A percentile compares a stretch with the other conserved stretches of the same genome.
These are phyloP conservation scores for Striga asiatica DNA, from an alignment of 257 asterid species.

Conservation along the genomic window DNA sequence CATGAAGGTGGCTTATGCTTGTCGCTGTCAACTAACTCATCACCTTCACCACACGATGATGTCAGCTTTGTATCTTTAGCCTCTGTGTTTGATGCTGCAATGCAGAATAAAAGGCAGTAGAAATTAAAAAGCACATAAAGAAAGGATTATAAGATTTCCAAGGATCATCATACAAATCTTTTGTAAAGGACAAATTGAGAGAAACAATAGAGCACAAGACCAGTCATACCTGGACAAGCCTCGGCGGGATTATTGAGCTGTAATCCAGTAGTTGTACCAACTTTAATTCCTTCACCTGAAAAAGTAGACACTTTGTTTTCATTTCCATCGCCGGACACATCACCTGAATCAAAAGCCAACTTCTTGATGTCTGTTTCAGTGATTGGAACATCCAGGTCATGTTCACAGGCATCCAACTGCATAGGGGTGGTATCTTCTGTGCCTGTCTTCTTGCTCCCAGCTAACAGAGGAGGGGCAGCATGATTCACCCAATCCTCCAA, in stretches of 20 bases:
- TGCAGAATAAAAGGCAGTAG: constrained; percentile 11
- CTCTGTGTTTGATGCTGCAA: constrained; percentile 39
- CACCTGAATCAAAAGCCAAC: constrained; percentile 21
- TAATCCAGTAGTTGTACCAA: constrained; percentile 24
- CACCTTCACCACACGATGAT: constrained; percentile 22
- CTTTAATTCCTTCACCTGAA: constrained; percentile 22
- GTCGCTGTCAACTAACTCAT: constrained; percentile 15
- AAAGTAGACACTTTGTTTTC: constrained; percentile 16
- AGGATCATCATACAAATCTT: not conserved
- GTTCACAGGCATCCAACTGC: constrained; percentile 23
- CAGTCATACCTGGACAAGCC: constrained; percentile 28
- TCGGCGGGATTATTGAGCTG: constrained; percentile 19
- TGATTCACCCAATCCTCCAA: constrained; percentile 23
- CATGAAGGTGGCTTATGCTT: constrained; percentile 16
- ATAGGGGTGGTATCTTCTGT: constrained; percentile 17
- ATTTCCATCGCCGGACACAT: constrained; percentile 21
- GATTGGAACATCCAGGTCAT: constrained; percentile 22
- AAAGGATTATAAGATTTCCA: constrained; percentile 2
- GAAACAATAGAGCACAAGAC: not conserved
- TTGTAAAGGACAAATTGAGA: not conserved
- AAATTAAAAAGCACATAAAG: constrained; percentile 12
- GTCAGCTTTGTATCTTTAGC: constrained; percentile 24
- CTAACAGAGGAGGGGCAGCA: constrained; percentile 19
- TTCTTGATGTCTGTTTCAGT: constrained; percentile 21
- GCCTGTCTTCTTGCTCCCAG: constrained; percentile 25